Evolutionary conservation across 306 rosid genomes (phyloP).

Genomic region (Delonix regia): DNA sequence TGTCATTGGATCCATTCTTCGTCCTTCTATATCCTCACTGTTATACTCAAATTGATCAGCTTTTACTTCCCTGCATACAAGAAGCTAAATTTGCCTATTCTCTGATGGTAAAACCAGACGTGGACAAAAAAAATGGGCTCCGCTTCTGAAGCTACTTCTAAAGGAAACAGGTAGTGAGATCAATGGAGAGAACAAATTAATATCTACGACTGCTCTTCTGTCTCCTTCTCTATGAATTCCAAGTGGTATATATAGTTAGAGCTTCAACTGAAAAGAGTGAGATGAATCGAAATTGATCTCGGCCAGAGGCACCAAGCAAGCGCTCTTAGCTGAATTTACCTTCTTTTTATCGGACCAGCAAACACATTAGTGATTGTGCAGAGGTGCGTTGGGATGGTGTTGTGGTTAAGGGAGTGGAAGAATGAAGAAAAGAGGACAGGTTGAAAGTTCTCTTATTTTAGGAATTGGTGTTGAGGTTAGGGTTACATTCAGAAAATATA

Average conservation of each 20-base stretch:
- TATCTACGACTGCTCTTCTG: not conserved
- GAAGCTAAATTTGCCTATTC: not conserved
- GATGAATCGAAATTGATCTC: not conserved
- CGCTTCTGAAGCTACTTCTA: not conserved
- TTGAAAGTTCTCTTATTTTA: not conserved
- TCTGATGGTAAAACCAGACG: not conserved
- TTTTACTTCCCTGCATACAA: not conserved
- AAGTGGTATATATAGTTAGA: not conserved
- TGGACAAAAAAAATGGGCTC: not conserved
- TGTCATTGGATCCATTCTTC: constrained; percentile 65
- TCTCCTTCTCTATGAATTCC: not conserved
- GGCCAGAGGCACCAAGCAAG: not conserved
- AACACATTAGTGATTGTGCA: not conserved
- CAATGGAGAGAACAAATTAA: no score
- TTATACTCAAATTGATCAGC: not conserved
- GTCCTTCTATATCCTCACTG: not conserved
- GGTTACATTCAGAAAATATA: constrained; percentile 54
- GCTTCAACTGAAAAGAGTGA: not conserved
- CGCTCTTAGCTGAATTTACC: not conserved
- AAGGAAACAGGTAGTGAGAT: not conserved
- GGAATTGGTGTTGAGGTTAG: constrained; percentile 36
- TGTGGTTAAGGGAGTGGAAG: not conserved
- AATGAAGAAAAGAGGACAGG: not conserved
- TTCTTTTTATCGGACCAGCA: not conserved
- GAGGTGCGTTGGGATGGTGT: not conserved